Evolutionary conservation across 345 rosid genomes (phyloP).

Genomic region (Dovyalis caffra): DNA sequence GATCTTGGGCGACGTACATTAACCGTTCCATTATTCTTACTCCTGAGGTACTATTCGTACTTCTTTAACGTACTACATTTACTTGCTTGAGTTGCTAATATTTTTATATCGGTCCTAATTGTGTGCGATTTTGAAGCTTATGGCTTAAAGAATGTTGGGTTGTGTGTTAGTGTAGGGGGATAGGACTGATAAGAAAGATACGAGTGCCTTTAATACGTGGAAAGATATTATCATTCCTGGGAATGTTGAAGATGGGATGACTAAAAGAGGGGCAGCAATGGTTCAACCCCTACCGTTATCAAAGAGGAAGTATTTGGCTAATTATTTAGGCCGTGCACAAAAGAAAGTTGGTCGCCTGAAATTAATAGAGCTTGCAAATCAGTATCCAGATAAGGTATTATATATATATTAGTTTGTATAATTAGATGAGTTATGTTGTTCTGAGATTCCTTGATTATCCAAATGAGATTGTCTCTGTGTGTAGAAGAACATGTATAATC

Average conservation of each 20-base stretch:
- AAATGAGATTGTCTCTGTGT: not conserved
- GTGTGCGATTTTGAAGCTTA: not conserved
- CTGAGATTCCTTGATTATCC: not conserved
- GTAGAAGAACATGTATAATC: not conserved
- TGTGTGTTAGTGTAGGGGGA: slow-evolving; percentile 65
- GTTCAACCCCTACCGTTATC: slow-evolving; percentile 77
- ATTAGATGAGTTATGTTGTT: not conserved
- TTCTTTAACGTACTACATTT: not conserved
- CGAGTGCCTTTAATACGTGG: slow-evolving; percentile 93
- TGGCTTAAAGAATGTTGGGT: slow-evolving; percentile 9
- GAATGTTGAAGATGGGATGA: slow-evolving; percentile 89
- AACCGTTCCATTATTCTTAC: slow-evolving; percentile 79
- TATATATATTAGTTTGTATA: not conserved
- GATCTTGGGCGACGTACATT: slow-evolving; percentile 69
- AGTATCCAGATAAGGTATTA: slow-evolving; percentile 76
- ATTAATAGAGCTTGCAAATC: slow-evolving; percentile 76
- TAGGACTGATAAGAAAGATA: slow-evolving; percentile 88
- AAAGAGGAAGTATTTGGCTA: slow-evolving; percentile 76
- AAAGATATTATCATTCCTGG: slow-evolving; percentile 97
- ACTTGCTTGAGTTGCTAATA: not conserved
- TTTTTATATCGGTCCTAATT: not conserved
- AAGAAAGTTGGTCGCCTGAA: slow-evolving; percentile 81
- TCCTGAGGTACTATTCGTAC: slow-evolving; percentile 55
- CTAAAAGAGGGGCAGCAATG: slow-evolving; percentile 41
- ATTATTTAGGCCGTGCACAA: slow-evolving; percentile 93